Percentiles rank a stretch among this genome's conserved stretches.
phyloP scores from a whole-genome alignment of 1,284 basidiomycete species.

The Naganishia sp. region DNA sequence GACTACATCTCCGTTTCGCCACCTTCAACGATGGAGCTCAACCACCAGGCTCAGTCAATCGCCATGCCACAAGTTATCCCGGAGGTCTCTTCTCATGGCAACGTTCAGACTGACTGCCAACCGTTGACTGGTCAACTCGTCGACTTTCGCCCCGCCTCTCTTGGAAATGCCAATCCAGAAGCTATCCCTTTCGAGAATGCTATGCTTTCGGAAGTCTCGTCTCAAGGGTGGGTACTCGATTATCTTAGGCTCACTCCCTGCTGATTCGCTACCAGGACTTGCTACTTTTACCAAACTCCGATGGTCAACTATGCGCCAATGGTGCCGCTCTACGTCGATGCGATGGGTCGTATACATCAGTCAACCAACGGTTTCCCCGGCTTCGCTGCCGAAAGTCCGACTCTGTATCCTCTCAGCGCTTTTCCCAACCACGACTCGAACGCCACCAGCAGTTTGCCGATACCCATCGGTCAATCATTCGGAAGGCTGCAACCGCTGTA shows the following conservation, averaged over 20 bases:
- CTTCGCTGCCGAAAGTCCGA: neutral
- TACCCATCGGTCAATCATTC: too few relatives aligned
- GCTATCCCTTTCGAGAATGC: neutral
- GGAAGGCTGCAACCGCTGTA: neutral
- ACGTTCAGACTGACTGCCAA: too few relatives aligned
- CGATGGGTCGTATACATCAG: constrained; percentile 17
- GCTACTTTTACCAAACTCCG: constrained; percentile 5
- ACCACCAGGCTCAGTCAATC: neutral
- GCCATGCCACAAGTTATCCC: neutral
- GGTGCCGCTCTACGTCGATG: constrained; percentile 6
- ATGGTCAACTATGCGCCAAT: constrained; percentile 4
- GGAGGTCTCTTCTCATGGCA: too few relatives aligned
- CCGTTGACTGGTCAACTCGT: too few relatives aligned
- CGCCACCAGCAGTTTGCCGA: too few relatives aligned
- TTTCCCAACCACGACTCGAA: neutral
- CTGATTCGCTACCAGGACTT: neutral
- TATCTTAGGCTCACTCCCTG: neutral
- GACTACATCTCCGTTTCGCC: constrained; percentile 26
- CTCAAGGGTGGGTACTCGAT: constrained; percentile 6
- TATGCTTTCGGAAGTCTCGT: neutral
- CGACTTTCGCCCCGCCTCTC: too few relatives aligned
- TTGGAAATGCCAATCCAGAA: too few relatives aligned
- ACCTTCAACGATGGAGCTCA: neutral
- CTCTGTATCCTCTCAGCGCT: neutral
- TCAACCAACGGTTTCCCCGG: neutral